Evolutionary conservation across 2,329 filamentous ascomycete species (phyloP).

Genomic region (Claviceps africana): DNA sequence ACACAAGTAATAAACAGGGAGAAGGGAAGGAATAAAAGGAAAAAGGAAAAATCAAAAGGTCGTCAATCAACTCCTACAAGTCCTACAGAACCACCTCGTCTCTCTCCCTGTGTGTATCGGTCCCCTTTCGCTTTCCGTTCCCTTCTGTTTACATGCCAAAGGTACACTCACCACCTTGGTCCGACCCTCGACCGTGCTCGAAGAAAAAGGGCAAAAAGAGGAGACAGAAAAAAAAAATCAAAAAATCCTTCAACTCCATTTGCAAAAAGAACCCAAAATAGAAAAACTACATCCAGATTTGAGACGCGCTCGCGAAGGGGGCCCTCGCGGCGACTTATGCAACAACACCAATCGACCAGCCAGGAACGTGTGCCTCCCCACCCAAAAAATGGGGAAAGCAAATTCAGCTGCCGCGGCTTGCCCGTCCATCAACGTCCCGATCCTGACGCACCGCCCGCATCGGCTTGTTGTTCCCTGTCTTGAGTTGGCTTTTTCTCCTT

Average conservation of each 20-base stretch:
- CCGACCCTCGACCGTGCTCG: slow-evolving; percentile 4
- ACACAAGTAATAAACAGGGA: not conserved
- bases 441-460: slow-evolving; percentile 35
- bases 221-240: not conserved
- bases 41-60: not conserved
- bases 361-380: not conserved
- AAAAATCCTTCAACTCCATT: slow-evolving; percentile 23
- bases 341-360: slow-evolving; percentile 2
- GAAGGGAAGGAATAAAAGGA: not conserved
- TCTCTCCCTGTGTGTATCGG: not conserved
- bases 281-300: slow-evolving; percentile 24
- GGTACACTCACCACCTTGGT: slow-evolving; percentile 5
- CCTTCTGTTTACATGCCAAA: slow-evolving; percentile 10
- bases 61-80: slow-evolving; percentile 11
- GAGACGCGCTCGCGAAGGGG: slow-evolving; percentile 4
- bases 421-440: slow-evolving; percentile 15
- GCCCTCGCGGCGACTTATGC: slow-evolving; percentile 2
- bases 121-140: slow-evolving; percentile 1
- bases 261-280: slow-evolving; percentile 25
- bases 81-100: slow-evolving; percentile 7
- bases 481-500: slow-evolving; percentile 63
- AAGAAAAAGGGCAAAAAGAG: not conserved
- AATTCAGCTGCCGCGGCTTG: slow-evolving; percentile 1
- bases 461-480: slow-evolving; percentile 41
- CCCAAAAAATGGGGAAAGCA: not conserved